phyloP scores from a whole-genome alignment of 2,329 filamentous ascomycete genomes.

The Talaromyces albobiverticillius region DNA sequence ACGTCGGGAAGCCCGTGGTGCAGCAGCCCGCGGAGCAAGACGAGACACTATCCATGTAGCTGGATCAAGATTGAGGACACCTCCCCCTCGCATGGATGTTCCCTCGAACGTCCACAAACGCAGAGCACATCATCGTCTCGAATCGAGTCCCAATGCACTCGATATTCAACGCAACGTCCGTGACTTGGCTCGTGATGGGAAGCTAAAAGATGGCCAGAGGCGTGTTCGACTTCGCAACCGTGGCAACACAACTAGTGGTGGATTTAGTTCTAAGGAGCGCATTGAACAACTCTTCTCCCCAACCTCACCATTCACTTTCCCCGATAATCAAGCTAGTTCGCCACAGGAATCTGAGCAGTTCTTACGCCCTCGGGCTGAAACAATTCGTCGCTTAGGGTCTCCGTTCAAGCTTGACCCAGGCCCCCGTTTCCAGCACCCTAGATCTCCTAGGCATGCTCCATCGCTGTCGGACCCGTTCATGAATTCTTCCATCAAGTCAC shows the following conservation, averaged over 20 bases:
- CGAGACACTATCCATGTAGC: slow-evolving; percentile 46
- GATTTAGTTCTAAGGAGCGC: slow-evolving; percentile 50
- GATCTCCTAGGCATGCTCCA: slow-evolving; percentile 38
- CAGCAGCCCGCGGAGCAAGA: slow-evolving; percentile 30
- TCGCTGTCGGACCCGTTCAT: slow-evolving; percentile 46
- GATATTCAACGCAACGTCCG: slow-evolving; percentile 31
- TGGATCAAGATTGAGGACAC: slow-evolving; percentile 46
- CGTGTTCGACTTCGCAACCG: slow-evolving; percentile 60
- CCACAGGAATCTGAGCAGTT: slow-evolving; percentile 27
- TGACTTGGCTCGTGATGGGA: slow-evolving; percentile 35
- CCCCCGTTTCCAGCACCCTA: slow-evolving; percentile 29
- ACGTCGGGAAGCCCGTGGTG: slow-evolving; percentile 23
- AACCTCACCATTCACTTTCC: slow-evolving; percentile 14
- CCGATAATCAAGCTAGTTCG: slow-evolving; percentile 36
- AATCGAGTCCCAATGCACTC: slow-evolving; percentile 45
- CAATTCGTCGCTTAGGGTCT: slow-evolving; percentile 46
- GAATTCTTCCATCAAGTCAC: slow-evolving; percentile 21
- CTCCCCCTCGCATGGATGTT: slow-evolving; percentile 56
- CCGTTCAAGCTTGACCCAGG: slow-evolving; percentile 44
- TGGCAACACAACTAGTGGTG: slow-evolving; percentile 57
- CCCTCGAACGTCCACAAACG: slow-evolving; percentile 56
- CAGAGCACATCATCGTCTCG: slow-evolving; percentile 54
- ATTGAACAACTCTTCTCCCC: slow-evolving; percentile 54
- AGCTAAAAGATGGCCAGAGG: slow-evolving; percentile 49
- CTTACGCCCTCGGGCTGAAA: slow-evolving; percentile 34